Evolutionary conservation across 192 early-diverging fungal species (phyloP).

Genomic region (Cladochytrium replicatum): DNA sequence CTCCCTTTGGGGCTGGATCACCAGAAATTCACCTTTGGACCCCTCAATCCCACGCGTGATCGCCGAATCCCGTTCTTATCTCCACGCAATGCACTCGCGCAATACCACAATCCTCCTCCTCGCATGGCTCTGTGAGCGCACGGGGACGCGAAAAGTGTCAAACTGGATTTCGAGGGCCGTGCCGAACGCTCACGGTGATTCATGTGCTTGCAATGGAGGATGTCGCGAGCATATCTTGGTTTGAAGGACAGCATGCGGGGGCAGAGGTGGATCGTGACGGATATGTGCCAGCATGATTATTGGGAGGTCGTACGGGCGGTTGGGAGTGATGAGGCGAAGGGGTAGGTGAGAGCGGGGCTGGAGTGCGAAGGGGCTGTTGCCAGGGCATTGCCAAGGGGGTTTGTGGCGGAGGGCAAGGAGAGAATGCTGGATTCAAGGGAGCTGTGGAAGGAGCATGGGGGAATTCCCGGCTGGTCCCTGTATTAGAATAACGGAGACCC

Average conservation of each 20-base stretch:
- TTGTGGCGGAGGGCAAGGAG: constrained; percentile 4
- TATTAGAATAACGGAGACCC: no score
- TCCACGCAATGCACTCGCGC: background rate
- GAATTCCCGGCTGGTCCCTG: no score
- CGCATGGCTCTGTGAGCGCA: constrained; percentile 37
- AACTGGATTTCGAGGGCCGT: background rate
- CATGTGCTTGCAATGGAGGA: constrained; percentile 53
- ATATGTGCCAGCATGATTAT: constrained; percentile 50
- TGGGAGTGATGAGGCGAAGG: constrained; percentile 6
- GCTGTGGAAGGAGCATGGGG: constrained; percentile 29
- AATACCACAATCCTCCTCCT: constrained; percentile 36
- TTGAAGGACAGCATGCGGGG: constrained; percentile 20
- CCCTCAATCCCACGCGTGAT: constrained; percentile 21
- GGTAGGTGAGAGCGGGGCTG: constrained; percentile 31
- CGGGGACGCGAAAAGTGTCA: background rate
- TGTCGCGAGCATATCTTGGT: constrained; percentile 43
- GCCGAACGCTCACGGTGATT: constrained; percentile 19
- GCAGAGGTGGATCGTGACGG: constrained; percentile 48
- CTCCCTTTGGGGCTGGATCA: constrained; percentile 17
- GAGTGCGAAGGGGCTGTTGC: constrained; percentile 7
- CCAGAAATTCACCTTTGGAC: constrained; percentile 24
- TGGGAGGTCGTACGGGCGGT: constrained; percentile 30
- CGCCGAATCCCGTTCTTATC: background rate
- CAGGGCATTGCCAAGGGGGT: constrained; percentile 24
- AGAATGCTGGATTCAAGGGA: constrained; percentile 28